Evolutionary conservation across 345 rosid genomes (phyloP).

Genomic region (Eucalyptus guilfoylei): DNA sequence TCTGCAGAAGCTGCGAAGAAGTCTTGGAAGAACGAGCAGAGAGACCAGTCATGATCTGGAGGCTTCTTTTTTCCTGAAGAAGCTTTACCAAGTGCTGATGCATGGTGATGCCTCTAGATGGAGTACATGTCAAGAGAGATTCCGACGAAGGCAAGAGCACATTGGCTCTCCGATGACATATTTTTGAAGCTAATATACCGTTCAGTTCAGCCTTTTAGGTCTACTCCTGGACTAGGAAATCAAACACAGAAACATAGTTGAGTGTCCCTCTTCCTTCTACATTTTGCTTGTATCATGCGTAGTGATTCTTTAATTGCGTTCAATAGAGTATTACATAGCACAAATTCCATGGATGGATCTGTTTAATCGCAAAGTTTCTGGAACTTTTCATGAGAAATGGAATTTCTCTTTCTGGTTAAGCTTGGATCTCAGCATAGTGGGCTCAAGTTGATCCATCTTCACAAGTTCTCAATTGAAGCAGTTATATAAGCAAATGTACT

Average conservation of each 20-base stretch:
- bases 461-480: neutral
- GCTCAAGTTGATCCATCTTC: neutral
- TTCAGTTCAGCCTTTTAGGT: neutral
- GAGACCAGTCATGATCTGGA: neutral
- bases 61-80: neutral
- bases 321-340: neutral
- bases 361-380: neutral
- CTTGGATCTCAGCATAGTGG: neutral
- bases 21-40: slow-evolving; percentile 11
- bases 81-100: neutral
- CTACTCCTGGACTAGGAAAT: neutral
- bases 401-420: neutral
- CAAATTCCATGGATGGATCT: neutral
- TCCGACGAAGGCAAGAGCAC: neutral
- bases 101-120: neutral
- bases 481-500: neutral
- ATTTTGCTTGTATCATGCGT: neutral
- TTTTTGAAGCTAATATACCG: neutral
- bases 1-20: slow-evolving; percentile 8
- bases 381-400: neutral
- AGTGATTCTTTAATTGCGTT: neutral
- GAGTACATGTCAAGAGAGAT: neutral
- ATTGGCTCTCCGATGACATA: neutral
- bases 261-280: neutral
- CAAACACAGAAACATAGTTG: neutral